Conservation (phyloP, 225 moss, liverwort and hornwort species). For the Physcomitrium patens region DNA sequence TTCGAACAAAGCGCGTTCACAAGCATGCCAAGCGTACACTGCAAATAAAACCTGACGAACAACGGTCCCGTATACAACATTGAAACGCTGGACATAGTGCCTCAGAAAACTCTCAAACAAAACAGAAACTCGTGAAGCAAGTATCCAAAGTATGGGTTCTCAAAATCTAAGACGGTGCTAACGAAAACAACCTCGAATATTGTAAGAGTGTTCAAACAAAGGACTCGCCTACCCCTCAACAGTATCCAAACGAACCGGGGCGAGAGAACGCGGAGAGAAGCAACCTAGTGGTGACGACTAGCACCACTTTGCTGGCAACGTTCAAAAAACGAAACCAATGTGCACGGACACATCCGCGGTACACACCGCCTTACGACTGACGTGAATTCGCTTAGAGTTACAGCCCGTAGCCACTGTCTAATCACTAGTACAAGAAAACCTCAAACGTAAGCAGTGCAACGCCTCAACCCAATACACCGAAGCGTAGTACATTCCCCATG, state of each 20-base stretch:
- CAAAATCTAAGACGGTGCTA: neutral
- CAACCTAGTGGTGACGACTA: constrained; percentile 12
- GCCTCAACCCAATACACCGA: neutral
- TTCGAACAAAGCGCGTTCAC: neutral
- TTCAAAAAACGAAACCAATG: neutral
- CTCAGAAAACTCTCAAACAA: neutral
- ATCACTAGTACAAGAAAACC: neutral
- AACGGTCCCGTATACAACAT: neutral
- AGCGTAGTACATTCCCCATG: constrained; percentile 5
- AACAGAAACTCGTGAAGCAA: neutral
- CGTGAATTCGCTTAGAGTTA: neutral
- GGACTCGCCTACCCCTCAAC: neutral
- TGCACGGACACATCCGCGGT: neutral
- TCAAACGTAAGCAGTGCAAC: constrained; percentile 8
- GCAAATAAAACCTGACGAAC: neutral
- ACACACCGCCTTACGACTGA: constrained; percentile 23
- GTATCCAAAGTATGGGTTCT: neutral
- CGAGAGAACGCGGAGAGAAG: neutral
- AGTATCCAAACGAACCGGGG: neutral
- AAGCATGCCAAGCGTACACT: neutral
- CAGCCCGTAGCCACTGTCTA: constrained; percentile 18
- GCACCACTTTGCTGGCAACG: constrained; percentile 13
- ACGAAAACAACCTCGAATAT: constrained; percentile 1
- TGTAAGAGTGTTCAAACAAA: constrained; percentile 7
- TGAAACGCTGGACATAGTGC: neutral